Base-by-base conservation (phyloP, 129 eudicot genomes). In the Chrysanthemum makinoi region DNA sequence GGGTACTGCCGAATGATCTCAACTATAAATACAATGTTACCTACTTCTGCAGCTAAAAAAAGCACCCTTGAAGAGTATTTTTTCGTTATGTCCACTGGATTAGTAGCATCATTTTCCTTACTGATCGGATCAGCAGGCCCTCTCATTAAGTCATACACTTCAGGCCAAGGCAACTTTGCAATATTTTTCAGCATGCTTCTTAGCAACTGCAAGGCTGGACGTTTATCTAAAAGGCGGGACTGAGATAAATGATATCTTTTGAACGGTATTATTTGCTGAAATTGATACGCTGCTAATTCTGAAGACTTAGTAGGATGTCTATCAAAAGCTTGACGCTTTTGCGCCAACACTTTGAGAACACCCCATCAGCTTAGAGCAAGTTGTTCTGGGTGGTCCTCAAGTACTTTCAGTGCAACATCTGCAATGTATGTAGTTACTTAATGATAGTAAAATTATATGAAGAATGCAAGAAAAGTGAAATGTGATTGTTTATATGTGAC, bases 91-190 rank as follows among this genome's bases (percentile, higher is more conserved):
- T 61, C 46, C 16, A 3, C 16, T 30, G 4, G 39, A 61, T 26
- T 61, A 61, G 30, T 28, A 0, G 30, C 30, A 28, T 3, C 30
- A 19, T 53, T n/a, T 53, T 53, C 58, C 28, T 62, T 19, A 1
- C 18, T 19, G 10, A 19, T 26, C 67, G 18, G 49, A 47, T 62
- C 49, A 12, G 67, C 67, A 26, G 49, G 67, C 26, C 67, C 67
- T 62, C 67, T 14, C 12, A 62, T 30, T 13, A 62, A 26, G 44
- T 62, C 49, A 62, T 62, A 1, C 28, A 62, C 30, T 3, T 12
- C 46, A 13, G 19, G 3, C 24, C 62, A 56, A 13, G 16, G 16
- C 18, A 14, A 26, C 6, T 2, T 4, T 9, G 5, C 5, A 16
- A 19, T 8, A 16, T 2, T 8, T 60, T 24, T 10, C 17, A 60